Evolutionary conservation across 441 rosid genomes (phyloP).

Genomic region (Pelargonium myrrhifolium): DNA sequence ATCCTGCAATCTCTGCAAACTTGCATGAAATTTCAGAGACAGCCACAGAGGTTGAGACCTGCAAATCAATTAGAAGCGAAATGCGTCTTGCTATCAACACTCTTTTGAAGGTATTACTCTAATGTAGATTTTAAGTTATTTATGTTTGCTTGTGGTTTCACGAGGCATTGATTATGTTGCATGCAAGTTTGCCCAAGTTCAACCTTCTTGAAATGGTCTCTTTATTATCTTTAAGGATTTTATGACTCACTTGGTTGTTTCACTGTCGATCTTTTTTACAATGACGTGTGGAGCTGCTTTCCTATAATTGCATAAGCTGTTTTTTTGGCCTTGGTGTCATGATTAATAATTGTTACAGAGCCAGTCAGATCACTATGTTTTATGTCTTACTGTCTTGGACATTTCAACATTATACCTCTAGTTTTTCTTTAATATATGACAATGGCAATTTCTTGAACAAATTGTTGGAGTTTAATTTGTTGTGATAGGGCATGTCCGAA

Average conservation of each 20-base stretch:
- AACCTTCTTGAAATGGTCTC: not conserved
- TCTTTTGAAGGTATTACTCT: slow-evolving; percentile 65
- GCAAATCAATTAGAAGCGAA: slow-evolving; percentile 61
- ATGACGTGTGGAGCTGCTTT: not conserved
- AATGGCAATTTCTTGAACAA: too few species aligned
- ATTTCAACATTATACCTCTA: too few species aligned
- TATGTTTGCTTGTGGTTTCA: not conserved
- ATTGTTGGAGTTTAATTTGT: too few species aligned
- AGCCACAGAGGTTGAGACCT: slow-evolving; percentile 50
- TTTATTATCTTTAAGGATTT: not conserved
- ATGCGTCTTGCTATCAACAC: slow-evolving; percentile 61
- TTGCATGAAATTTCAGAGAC: slow-evolving; percentile 38
- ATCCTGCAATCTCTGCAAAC: slow-evolving; percentile 44
- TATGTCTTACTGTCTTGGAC: too few species aligned
- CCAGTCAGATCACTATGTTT: too few species aligned
- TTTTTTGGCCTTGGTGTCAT: too few species aligned
- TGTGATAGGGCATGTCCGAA: too few species aligned
- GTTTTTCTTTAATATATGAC: too few species aligned
- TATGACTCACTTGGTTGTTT: not conserved
- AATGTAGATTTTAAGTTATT: not conserved
- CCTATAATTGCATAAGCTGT: not conserved
- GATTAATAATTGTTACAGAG: too few species aligned
- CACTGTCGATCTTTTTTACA: not conserved
- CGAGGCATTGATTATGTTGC: not conserved
- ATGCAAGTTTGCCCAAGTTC: not conserved